These are phyloP conservation scores for Daldinia bambusicola DNA, from an alignment of 495 filamentous ascomycete genomes.

Conservation along the genomic window DNA sequence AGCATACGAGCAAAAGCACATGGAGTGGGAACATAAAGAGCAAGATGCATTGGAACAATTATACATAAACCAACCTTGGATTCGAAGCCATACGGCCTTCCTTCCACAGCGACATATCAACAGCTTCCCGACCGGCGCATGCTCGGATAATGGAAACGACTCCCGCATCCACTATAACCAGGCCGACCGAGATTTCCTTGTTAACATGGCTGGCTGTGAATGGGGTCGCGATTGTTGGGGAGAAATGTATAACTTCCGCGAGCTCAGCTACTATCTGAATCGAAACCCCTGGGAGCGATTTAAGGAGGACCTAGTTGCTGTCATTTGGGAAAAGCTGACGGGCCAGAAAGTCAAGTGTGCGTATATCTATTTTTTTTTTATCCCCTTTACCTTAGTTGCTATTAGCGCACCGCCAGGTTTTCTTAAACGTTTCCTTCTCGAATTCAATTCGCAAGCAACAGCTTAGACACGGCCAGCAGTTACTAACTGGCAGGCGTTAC, in stretches of 20 bases:
- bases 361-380: constrained; percentile 16
- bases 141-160: constrained; percentile 76
- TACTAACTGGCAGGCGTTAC: constrained; percentile 28
- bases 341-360: constrained; percentile 64
- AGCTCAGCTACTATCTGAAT: constrained; percentile 87
- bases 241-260: constrained; percentile 93
- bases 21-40: constrained; percentile 99
- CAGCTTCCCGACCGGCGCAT: constrained; percentile 90
- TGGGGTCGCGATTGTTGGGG: constrained; percentile 98
- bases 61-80: constrained; percentile 92
- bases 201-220: constrained; percentile 98
- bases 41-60: constrained; percentile 95
- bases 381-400: not conserved
- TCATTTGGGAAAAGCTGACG: constrained; percentile 65
- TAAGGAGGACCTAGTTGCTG: constrained; percentile 66
- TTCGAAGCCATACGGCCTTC: constrained; percentile 88
- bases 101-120: constrained; percentile 93
- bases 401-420: not conserved
- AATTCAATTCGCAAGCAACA: not conserved
- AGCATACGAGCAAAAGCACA: constrained; percentile 97
- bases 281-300: constrained; percentile 79
- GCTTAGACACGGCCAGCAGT: not conserved
- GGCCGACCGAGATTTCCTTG: constrained; percentile 88
- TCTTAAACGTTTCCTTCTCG: not conserved
- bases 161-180: constrained; percentile 85